These are phyloP conservation scores for Globisporangium canariense DNA, from an alignment of 352 stramenopile species.

Conservation along the genomic window DNA sequence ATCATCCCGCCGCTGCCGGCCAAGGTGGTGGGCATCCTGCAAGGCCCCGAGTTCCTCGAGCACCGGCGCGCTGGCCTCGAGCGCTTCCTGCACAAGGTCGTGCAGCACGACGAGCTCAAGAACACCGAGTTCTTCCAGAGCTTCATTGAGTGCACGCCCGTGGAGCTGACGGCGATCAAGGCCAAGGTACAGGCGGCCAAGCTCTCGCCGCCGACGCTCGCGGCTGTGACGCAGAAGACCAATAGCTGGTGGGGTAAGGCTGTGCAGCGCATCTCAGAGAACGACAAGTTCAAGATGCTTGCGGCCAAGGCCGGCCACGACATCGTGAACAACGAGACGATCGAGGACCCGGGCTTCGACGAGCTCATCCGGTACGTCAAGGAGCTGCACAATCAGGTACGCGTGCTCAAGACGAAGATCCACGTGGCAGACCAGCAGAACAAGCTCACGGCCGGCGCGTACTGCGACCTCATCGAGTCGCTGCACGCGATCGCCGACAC, in stretches of 20 bases:
- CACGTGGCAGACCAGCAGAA: conserved; percentile 62
- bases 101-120: conserved; percentile 68
- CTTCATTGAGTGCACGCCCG: conserved; percentile 73
- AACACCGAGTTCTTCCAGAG: conserved; percentile 64
- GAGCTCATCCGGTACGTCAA: conserved; percentile 61
- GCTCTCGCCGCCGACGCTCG: conserved; percentile 28
- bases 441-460: conserved; percentile 63
- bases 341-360: conserved; percentile 72
- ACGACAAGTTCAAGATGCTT: conserved; percentile 67
- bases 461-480: conserved; percentile 82
- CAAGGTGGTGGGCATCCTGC: conserved; percentile 75
- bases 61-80: conserved; percentile 69
- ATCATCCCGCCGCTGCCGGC: conserved; percentile 79
- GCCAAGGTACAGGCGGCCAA: conserved; percentile 25
- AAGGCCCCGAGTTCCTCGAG: conserved; percentile 79
- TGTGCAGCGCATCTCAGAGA: conserved; percentile 78
- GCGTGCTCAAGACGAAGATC: conserved; percentile 60
- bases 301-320: conserved; percentile 47
- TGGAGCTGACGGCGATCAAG: conserved; percentile 76
- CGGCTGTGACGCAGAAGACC: conserved; percentile 54
- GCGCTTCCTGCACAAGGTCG: conserved; percentile 78
- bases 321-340: conserved; percentile 34
- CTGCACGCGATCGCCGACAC: conserved; percentile 63
- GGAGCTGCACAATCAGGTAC: conserved; percentile 58
- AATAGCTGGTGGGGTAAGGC: conserved; percentile 84